A percentile compares a stretch with the other conserved stretches of the same genome.
Evolutionary conservation across 2,329 filamentous ascomycete species (phyloP).

Genomic region (Amesomyces nigricolor): DNA sequence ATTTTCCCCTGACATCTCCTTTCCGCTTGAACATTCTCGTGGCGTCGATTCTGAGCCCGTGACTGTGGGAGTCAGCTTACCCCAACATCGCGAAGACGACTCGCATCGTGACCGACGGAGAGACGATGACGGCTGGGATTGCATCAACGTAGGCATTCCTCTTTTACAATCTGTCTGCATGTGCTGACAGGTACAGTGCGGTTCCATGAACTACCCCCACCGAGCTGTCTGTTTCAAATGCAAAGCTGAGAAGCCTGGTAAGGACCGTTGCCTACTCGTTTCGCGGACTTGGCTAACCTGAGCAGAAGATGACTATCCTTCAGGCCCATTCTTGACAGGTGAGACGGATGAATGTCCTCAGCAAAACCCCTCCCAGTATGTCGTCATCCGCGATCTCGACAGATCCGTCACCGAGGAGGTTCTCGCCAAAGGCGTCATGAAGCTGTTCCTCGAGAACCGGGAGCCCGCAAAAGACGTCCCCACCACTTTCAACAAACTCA

Average conservation of each 20-base stretch:
- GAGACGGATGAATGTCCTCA: slow-evolving; percentile 41
- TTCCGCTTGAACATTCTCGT: slow-evolving; percentile 31
- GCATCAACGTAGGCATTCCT: slow-evolving; percentile 30
- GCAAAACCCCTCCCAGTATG: slow-evolving; percentile 63
- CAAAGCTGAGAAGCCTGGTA: slow-evolving; percentile 48
- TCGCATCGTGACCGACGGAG: slow-evolving; percentile 12
- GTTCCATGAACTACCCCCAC: slow-evolving; percentile 54
- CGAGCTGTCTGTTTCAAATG: slow-evolving; percentile 54
- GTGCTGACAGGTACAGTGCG: slow-evolving; percentile 27
- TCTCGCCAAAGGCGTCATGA: slow-evolving; percentile 66
- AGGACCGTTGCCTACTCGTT: slow-evolving; percentile 19
- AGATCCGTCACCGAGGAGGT: slow-evolving; percentile 65
- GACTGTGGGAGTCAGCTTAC: slow-evolving; percentile 33
- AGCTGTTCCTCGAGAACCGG: slow-evolving; percentile 60
- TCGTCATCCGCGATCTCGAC: slow-evolving; percentile 68
- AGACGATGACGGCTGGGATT: slow-evolving; percentile 37
- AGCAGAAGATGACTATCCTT: slow-evolving; percentile 21
- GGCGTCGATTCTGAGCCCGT: slow-evolving; percentile 28
- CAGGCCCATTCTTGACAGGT: slow-evolving; percentile 37
- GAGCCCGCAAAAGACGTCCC: slow-evolving; percentile 41
- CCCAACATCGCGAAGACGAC: slow-evolving; percentile 32
- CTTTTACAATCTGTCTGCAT: background rate
- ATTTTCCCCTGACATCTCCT: slow-evolving; percentile 34
- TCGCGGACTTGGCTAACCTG: slow-evolving; percentile 5
- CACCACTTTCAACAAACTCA: slow-evolving; percentile 48